Percentiles rank a stretch among this genome's conserved stretches.
Evolutionary conservation across 345 rosid genomes (phyloP).

Genomic region (Nasturtium officinale): DNA sequence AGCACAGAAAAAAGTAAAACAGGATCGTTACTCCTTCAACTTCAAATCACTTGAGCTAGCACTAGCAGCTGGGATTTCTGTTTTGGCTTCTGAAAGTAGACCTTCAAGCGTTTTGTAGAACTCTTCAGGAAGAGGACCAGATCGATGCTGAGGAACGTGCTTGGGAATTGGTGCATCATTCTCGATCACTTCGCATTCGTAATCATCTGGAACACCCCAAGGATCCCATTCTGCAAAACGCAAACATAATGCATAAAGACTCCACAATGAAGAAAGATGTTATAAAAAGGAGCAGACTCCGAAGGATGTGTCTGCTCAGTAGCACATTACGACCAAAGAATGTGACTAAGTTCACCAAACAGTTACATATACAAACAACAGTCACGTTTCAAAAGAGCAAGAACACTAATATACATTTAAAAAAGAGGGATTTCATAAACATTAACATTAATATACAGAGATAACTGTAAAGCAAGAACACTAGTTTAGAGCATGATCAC

Average conservation of each 20-base stretch:
- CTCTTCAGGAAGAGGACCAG: conserved; percentile 92
- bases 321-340: conserved; percentile 1
- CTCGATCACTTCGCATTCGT: conserved; percentile 88
- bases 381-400: neutral
- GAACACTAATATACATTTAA: no score
- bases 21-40: conserved; percentile 48
- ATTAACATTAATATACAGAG: neutral
- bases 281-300: no score
- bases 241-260: neutral
- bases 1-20: conserved; percentile 27
- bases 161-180: conserved; percentile 88
- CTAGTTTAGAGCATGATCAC: neutral
- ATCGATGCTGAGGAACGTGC: conserved; percentile 92
- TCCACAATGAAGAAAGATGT: neutral
- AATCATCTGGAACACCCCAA: conserved; percentile 96
- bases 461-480: conserved; percentile 19
- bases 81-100: conserved; percentile 34
- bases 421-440: neutral
- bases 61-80: conserved; percentile 49
- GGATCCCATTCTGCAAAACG: conserved; percentile 86
- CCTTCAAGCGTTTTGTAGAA: conserved; percentile 81
- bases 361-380: conserved; percentile 6
- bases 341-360: neutral
- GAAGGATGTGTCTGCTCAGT: no score
- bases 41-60: conserved; percentile 53